These are phyloP conservation scores for Gardenia jasminoides DNA, from an alignment of 257 asterid species.

Conservation along the genomic window DNA sequence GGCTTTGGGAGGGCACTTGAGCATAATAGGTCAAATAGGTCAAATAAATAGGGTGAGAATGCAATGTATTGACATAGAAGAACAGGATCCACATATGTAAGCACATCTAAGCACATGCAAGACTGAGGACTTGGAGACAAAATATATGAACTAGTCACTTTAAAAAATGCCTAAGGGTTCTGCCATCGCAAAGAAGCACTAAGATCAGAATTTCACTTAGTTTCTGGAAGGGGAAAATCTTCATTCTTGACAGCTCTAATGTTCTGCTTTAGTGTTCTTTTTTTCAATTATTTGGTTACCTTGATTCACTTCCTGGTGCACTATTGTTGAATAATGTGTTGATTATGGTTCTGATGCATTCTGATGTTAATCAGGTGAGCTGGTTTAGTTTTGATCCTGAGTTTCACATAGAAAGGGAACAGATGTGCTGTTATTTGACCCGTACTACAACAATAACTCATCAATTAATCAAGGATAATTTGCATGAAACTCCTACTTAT, in stretches of 20 bases:
- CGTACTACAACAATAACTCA: conserved; percentile 92
- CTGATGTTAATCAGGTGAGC: conserved; percentile 56
- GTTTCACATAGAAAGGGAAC: conserved; percentile 80
- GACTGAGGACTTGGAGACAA: too few relatives aligned
- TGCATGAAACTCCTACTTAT: conserved; percentile 98
- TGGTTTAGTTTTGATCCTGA: conserved; percentile 97
- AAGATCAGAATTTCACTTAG: too few relatives aligned
- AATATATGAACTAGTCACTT: too few relatives aligned
- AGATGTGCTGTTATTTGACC: conserved; percentile 95
- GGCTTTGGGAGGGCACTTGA: not conserved
- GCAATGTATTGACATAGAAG: too few relatives aligned
- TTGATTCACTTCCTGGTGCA: not conserved
- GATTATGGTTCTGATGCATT: conserved; percentile 17
- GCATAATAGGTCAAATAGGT: not conserved
- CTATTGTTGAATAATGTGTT: conserved; percentile 6
- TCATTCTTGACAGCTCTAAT: too few relatives aligned
- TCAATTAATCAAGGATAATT: conserved; percentile 74
- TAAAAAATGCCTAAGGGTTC: too few relatives aligned
- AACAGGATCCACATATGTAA: too few relatives aligned
- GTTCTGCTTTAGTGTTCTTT: not conserved
- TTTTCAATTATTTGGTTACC: too few relatives aligned
- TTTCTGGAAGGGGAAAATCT: too few relatives aligned
- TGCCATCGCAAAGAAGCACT: too few relatives aligned
- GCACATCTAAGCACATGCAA: too few relatives aligned
- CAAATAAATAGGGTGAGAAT: not conserved